Conservation (phyloP, 805 yeast genomes). For the Candida ponderosae region DNA sequence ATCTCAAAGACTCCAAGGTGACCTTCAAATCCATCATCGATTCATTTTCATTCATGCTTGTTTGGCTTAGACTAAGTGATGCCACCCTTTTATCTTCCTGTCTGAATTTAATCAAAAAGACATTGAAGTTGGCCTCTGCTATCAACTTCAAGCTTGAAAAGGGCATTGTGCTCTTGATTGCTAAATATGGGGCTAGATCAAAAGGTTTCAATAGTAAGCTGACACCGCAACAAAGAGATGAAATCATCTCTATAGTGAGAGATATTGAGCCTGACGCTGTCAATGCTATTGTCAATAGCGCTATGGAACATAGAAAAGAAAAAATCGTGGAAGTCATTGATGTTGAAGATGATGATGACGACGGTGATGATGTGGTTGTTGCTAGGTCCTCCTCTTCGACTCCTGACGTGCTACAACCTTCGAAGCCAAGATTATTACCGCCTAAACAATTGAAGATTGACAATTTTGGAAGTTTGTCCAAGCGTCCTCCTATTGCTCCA, state of each 20-base stretch:
- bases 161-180: conserved; percentile 45
- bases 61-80: conserved; percentile 82
- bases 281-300: conserved; percentile 37
- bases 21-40: conserved; percentile 48
- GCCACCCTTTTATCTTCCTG: conserved; percentile 64
- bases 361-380: background rate
- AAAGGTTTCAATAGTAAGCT: conserved; percentile 65
- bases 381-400: background rate
- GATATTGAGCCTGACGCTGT: conserved; percentile 47
- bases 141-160: conserved; percentile 43
- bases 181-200: conserved; percentile 58
- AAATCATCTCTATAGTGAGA: conserved; percentile 54
- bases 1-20: conserved; percentile 16
- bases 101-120: conserved; percentile 58
- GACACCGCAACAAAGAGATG: conserved; percentile 55
- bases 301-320: conserved; percentile 26
- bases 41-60: conserved; percentile 62
- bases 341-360: conserved; percentile 3
- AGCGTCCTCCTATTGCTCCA: conserved; percentile 16
- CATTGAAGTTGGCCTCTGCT: conserved; percentile 57
- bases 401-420: conserved; percentile 12
- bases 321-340: background rate
- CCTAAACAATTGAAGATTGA: conserved; percentile 28
- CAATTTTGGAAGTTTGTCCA: conserved; percentile 28
- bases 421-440: conserved; percentile 21